Conservation (phyloP, 768 basidiomycete species). For the Lactarius sanguifluus region DNA sequence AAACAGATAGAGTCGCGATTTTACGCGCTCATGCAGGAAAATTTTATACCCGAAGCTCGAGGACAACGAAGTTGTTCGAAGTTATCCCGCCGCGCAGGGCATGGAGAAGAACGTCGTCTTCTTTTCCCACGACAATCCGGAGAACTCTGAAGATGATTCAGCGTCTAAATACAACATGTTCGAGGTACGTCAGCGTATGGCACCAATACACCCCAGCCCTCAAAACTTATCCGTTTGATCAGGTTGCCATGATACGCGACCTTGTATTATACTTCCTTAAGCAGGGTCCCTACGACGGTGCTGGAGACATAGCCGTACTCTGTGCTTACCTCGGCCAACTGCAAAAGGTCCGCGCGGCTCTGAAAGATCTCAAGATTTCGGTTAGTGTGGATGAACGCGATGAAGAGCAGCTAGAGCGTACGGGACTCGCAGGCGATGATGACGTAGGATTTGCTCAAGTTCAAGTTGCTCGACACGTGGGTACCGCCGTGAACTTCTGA, state of each 20-base stretch:
- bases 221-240: background rate
- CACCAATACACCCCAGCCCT: background rate
- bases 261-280: constrained; percentile 54
- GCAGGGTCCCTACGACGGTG: constrained; percentile 48
- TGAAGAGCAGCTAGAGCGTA: constrained; percentile 55
- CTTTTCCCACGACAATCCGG: constrained; percentile 58
- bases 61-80: constrained; percentile 53
- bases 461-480: constrained; percentile 52
- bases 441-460: constrained; percentile 45
- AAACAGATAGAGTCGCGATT: background rate
- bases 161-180: constrained; percentile 64
- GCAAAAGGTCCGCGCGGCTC: constrained; percentile 43
- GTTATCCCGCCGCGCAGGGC: constrained; percentile 59
- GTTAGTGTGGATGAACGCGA: constrained; percentile 72
- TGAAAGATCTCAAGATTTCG: constrained; percentile 47
- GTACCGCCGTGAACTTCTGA: constrained; percentile 24
- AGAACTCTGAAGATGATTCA: constrained; percentile 62
- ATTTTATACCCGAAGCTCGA: constrained; percentile 61
- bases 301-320: constrained; percentile 54
- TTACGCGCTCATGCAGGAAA: constrained; percentile 37
- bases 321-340: constrained; percentile 56
- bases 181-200: constrained; percentile 47
- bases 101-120: constrained; percentile 67
- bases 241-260: constrained; percentile 51
- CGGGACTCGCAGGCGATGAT: constrained; percentile 45